Evolutionary conservation across 129 eudicot genomes (phyloP).

Genomic region (Flaveria sonorensis): DNA sequence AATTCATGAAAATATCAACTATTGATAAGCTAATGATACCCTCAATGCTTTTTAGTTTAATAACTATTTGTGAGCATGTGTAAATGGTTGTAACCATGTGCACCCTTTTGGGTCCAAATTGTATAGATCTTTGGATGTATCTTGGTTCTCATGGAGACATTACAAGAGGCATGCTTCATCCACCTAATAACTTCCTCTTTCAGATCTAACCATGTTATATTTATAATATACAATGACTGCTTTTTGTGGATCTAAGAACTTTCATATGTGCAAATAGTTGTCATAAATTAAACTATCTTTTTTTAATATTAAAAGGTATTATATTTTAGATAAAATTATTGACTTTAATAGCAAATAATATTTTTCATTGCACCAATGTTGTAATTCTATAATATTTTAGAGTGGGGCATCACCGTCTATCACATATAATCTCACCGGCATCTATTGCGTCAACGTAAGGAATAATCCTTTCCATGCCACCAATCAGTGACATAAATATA

Average conservation of each 20-base stretch:
- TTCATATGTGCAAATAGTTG: not conserved
- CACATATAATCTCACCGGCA: constrained; percentile 8
- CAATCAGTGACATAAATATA: not conserved
- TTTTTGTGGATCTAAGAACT: constrained; percentile 16
- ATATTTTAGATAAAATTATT: not conserved
- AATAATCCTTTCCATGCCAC: constrained; percentile 26
- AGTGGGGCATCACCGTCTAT: constrained; percentile 9
- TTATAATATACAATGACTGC: not conserved
- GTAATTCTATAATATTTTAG: not conserved
- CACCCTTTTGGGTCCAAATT: constrained; percentile 15
- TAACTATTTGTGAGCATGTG: constrained; percentile 9
- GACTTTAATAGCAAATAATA: not conserved
- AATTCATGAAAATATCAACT: too few species aligned
- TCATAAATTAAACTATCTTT: not conserved
- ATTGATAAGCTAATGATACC: too few species aligned
- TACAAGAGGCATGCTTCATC: constrained; percentile 21
- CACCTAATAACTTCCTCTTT: constrained; percentile 20
- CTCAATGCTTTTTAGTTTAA: too few species aligned
- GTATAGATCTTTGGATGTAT: constrained; percentile 36
- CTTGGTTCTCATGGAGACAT: constrained; percentile 20
- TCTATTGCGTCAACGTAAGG: constrained; percentile 24
- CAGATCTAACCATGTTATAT: constrained; percentile 26
- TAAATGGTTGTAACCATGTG: constrained; percentile 34
- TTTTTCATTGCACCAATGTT: not conserved
- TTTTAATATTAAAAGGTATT: not conserved